A percentile compares a stretch with the other conserved stretches of the same genome.
phyloP scores from a whole-genome alignment of 768 basidiomycete genomes.

The Mrakia hoshinonis region DNA sequence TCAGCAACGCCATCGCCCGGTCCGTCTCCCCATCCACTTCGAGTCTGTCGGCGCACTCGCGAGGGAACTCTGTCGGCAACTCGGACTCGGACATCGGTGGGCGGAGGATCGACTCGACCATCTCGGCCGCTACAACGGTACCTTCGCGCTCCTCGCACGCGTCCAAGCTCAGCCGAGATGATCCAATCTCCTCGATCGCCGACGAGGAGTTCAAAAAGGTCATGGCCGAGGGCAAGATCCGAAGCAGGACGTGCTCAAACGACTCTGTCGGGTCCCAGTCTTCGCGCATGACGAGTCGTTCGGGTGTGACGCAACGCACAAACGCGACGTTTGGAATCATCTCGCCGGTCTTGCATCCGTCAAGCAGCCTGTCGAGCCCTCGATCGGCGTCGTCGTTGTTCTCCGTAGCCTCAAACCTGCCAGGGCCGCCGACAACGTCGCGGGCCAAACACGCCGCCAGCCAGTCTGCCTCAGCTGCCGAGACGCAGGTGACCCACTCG shows the following conservation, averaged over 20 bases:
- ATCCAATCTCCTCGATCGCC: neutral
- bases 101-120: neutral
- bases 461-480: no score
- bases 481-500: no score
- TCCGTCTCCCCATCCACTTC: neutral
- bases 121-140: neutral
- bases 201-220: conserved; percentile 10
- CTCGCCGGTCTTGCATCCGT: no score
- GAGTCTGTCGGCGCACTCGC: neutral
- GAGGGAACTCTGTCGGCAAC: neutral
- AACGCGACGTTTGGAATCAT: neutral
- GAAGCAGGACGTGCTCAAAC: neutral
- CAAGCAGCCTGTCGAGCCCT: no score
- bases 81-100: neutral
- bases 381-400: no score
- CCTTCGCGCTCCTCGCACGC: neutral
- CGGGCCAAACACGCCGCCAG: no score
- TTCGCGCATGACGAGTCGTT: neutral
- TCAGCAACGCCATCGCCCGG: neutral
- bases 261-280: neutral
- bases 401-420: no score
- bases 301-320: neutral
- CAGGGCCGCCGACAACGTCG: no score
- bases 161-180: neutral
- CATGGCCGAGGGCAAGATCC: neutral